A percentile compares a stretch with the other conserved stretches of the same genome.
Conservation (phyloP, 257 asterid species). For the Solanum chiquidenum region DNA sequence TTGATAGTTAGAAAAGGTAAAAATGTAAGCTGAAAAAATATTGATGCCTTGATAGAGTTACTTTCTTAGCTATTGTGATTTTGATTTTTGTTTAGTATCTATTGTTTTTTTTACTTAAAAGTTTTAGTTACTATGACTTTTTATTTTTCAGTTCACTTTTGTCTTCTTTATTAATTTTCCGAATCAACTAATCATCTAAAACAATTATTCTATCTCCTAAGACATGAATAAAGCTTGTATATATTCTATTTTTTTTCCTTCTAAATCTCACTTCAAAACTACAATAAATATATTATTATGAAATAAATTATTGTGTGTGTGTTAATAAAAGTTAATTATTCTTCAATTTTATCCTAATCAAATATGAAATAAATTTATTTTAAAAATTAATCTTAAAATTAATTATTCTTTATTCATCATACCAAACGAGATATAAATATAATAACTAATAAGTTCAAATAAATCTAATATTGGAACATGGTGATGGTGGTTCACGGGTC, state of each 20-base stretch:
- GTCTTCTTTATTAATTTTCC: too few species aligned
- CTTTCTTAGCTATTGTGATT: too few species aligned
- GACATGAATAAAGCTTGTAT: too few species aligned
- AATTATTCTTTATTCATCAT: too few species aligned
- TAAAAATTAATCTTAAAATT: too few species aligned
- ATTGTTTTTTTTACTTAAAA: too few species aligned
- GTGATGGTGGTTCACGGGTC: not conserved
- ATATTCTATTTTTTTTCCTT: too few species aligned
- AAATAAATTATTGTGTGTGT: too few species aligned
- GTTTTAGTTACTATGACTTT: too few species aligned
- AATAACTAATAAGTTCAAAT: not conserved
- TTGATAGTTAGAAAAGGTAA: not conserved
- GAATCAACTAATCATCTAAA: fast-evolving
- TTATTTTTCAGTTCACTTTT: too few species aligned
- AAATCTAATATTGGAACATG: not conserved
- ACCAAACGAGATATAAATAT: not conserved
- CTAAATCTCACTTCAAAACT: not conserved
- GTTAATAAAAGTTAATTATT: not conserved
- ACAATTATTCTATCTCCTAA: too few species aligned
- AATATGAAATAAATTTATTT: not conserved
- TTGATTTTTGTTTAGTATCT: too few species aligned
- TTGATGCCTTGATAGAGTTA: not conserved
- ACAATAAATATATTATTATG: not conserved
- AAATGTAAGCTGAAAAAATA: not conserved
- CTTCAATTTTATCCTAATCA: not conserved